Base-by-base conservation (phyloP, 805 yeast genomes). In the Kazachstania africana region DNA sequence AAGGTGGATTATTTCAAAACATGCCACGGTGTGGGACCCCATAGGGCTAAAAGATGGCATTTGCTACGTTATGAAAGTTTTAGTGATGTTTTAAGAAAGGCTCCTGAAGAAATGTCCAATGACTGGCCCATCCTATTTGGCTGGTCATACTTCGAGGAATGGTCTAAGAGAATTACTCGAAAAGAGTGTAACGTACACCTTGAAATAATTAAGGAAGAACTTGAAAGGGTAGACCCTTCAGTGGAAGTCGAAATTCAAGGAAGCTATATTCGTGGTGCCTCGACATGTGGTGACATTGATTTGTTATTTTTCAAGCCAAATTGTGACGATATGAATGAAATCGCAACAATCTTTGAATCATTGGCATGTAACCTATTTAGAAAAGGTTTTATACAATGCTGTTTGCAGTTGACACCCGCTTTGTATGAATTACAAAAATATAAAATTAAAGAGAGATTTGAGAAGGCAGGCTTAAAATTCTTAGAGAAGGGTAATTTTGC, bases 41-140 rank as follows among this genome's bases (percentile, higher is more conserved):
- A 36, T 21, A 47, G 42, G 8, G 55, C 58, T 2, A 42, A 40
- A 25, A 37, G 41, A 19, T 54, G 55, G 55, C 24, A 36, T 12
- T 27, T 34, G 10, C 22, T 44, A 26, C 42, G 40, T 6, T 21
- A 44, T 5, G 32, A 35, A 3, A 36, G 44, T 10, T 51, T 53
- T 21, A 15, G 35, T 8, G 46, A 45, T 23, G 49, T 42, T 5
- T 8, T 38, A 4, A 13, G 30, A n/a, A 46, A 37, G 14, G 35
- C 35, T 8, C 46, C 50, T 1, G 31, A 36, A 1, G 43, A 43
- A 16, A 35, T 50, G 22, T 15, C 25, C 1, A 18, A 28, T 5
- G 46, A 45, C n/a, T 54, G 59, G 59, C 37, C 44, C 9, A 38
- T 43, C 12, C 27, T 54, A 19, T 47, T 42, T 36, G 59, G 59